Base-by-base conservation (phyloP, 164 flowering plant genomes). In the Aristolochia californica region DNA sequence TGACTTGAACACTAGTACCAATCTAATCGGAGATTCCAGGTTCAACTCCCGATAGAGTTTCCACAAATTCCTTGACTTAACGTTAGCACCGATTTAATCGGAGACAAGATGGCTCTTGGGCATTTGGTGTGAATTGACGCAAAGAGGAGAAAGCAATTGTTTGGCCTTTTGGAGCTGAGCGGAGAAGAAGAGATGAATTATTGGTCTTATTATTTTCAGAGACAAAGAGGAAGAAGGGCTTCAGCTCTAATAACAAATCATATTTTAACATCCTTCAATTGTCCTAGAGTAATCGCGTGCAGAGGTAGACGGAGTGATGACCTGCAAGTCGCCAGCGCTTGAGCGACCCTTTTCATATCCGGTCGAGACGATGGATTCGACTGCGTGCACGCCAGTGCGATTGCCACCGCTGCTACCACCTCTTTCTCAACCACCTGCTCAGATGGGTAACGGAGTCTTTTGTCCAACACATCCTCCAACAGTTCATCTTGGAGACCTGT, bases 391-490 rank as follows among this genome's bases (percentile, higher is more conserved):
- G 23, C 5, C 23, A 56, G 20, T 43, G 59, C 59, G 18, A 56
- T 5, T 3, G 18, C 28, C 48, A 56, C 16, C 16, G 16, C 27
- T 13, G 24, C 43, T 20, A 43, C 1, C 25, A 56, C 59, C 25
- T 56, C 59, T 2, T 14, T 13, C 9, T n/a, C n/a, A n/a, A n/a
- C 48, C 15, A 22, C 17, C n/a, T 56, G n/a, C 43, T 23, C 30
- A 2, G n/a, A 22, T 1, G 30, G 59, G 9, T n/a, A 21, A 20
- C n/a, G 24, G 11, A 56, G 59, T 5, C 59, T n/a, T 1, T 56
- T 45, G 18, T 56, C 59, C 15, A 56, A 13, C 9, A 40, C 9
- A 43, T 56, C 59, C 59, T 21, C 44, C 24, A 56, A 28, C 20
- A 43, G 16, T 34, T 21, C 24, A 14, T 43, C 23, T 2, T 56